These are phyloP conservation scores for Kwoniella sp. DNA, from an alignment of 768 basidiomycete genomes.

Conservation along the genomic window DNA sequence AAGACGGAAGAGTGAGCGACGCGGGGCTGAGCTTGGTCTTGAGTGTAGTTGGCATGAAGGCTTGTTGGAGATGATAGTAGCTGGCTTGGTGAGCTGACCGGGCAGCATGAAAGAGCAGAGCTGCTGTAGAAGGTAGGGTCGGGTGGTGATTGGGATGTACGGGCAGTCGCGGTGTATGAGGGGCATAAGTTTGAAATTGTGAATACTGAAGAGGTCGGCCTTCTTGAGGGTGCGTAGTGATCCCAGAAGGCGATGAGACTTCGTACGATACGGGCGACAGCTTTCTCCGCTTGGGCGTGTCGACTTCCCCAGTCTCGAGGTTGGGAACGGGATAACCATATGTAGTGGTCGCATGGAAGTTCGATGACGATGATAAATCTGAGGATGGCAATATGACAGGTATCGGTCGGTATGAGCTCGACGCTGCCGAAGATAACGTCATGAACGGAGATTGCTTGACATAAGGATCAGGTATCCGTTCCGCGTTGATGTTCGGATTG, in stretches of 20 bases:
- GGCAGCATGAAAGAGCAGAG: conserved; percentile 39
- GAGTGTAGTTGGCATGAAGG: conserved; percentile 31
- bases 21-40: not conserved
- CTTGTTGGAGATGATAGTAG: conserved; percentile 35
- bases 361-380: not conserved
- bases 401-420: not conserved
- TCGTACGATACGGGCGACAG: not conserved
- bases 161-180: too few relatives aligned
- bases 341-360: too few relatives aligned
- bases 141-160: not conserved
- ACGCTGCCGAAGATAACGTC: not conserved
- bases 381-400: not conserved
- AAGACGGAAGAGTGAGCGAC: not conserved
- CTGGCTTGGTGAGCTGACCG: conserved; percentile 37
- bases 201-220: not conserved
- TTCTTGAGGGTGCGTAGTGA: not conserved
- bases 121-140: not conserved
- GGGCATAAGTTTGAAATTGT: not conserved
- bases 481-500: too few relatives aligned
- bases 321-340: too few relatives aligned
- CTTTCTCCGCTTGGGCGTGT: not conserved
- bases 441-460: not conserved
- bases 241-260: not conserved
- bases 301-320: not conserved
- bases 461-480: too few relatives aligned